Evolutionary conservation across 768 basidiomycete genomes (phyloP).

Genomic region (Leccinellum albellum): DNA sequence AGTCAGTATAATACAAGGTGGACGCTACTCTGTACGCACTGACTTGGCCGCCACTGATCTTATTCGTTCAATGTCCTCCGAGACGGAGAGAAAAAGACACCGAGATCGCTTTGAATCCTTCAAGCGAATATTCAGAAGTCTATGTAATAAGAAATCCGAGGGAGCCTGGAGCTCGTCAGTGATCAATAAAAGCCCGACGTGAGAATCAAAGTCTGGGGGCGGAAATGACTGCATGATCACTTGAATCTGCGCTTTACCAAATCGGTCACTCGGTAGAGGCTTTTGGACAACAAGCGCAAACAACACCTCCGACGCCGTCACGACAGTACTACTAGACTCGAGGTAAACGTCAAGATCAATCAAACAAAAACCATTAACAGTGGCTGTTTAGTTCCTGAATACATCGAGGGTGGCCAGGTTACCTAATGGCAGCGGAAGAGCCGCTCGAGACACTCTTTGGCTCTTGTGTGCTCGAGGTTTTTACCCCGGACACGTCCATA

Average conservation of each 20-base stretch:
- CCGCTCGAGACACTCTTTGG: conserved; percentile 64
- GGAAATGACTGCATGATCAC: conserved; percentile 43
- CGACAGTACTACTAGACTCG: too few species aligned
- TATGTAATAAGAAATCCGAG: conserved; percentile 69
- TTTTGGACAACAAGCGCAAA: conserved; percentile 18
- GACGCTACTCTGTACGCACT: conserved; percentile 39
- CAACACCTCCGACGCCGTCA: not conserved
- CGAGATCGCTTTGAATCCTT: conserved; percentile 39
- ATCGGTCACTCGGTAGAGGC: conserved; percentile 15
- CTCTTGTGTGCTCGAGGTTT: conserved; percentile 54
- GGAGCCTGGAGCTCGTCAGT: conserved; percentile 71
- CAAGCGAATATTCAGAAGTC: conserved; percentile 46
- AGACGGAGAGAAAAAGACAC: conserved; percentile 55
- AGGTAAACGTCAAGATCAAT: not conserved
- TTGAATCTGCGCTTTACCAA: conserved; percentile 8
- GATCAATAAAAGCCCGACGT: conserved; percentile 53
- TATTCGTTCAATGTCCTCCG: conserved; percentile 57
- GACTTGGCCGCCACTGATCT: conserved; percentile 59
- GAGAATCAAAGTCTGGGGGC: conserved; percentile 48
- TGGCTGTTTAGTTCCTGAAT: not conserved
- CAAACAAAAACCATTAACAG: not conserved
- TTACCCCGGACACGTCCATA: conserved; percentile 61
- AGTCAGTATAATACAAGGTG: conserved; percentile 4
- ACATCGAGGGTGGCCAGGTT: not conserved
- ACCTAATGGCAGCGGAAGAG: conserved; percentile 29